These are phyloP conservation scores for Salix arbutifolia DNA, from an alignment of 345 rosid species.

Conservation along the genomic window DNA sequence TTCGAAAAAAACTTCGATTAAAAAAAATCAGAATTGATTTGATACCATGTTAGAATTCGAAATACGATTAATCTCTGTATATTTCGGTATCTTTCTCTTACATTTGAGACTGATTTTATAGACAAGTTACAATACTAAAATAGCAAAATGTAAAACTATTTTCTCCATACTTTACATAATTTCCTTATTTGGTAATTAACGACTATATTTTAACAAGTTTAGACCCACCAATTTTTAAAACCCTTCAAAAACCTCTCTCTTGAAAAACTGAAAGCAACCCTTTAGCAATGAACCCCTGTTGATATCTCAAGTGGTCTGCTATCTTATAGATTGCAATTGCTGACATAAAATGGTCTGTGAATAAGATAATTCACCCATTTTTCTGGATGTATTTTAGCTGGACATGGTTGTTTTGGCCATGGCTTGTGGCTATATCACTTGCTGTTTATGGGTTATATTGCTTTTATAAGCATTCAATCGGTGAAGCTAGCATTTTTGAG, in stretches of 20 bases:
- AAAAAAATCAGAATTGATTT: too few species aligned
- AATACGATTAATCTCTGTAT: too few species aligned
- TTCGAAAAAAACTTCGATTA: too few species aligned
- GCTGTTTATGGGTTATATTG: conserved; percentile 60
- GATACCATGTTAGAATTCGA: too few species aligned
- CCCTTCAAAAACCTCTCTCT: conserved; percentile 40
- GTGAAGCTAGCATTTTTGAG: conserved; percentile 65
- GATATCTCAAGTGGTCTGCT: conserved; percentile 50
- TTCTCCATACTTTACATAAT: too few species aligned
- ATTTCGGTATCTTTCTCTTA: too few species aligned
- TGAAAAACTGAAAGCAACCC: conserved; percentile 36
- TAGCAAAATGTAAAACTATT: too few species aligned
- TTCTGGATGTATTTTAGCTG: conserved; percentile 94
- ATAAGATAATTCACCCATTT: conserved; percentile 52
- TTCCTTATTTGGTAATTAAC: too few species aligned
- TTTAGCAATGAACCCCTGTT: conserved; percentile 43
- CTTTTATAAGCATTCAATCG: conserved; percentile 50
- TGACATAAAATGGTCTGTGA: conserved; percentile 52
- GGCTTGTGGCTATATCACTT: conserved; percentile 58
- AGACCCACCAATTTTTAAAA: conserved; percentile 33
- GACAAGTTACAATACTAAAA: too few species aligned
- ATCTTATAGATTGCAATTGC: conserved; percentile 51
- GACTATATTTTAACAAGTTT: conserved; percentile 1
- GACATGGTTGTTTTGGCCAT: conserved; percentile 95
- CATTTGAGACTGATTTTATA: too few species aligned